These are phyloP conservation scores for Petrea volubilis DNA, from an alignment of 257 asterid genomes.

Conservation along the genomic window DNA sequence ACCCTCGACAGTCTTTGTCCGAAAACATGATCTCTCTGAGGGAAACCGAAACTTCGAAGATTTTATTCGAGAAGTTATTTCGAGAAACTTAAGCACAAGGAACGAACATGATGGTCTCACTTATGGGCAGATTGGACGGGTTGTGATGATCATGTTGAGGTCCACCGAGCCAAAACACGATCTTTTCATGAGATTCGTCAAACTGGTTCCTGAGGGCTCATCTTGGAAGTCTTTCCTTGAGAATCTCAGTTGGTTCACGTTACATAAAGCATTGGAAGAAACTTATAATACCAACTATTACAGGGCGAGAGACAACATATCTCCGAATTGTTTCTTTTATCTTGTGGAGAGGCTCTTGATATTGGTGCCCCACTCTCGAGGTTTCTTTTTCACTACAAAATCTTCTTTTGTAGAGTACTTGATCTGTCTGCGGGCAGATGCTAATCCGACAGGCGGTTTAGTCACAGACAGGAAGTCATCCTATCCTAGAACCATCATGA, in stretches of 20 bases:
- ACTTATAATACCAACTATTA: too few species aligned
- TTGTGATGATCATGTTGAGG: constrained; percentile 43
- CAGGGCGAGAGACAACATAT: too few species aligned
- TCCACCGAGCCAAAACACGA: constrained; percentile 30
- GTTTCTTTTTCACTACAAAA: constrained; percentile 42
- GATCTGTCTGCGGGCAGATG: constrained; percentile 23
- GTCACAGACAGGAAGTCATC: not conserved
- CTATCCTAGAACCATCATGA: not conserved
- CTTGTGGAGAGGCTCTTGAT: too few species aligned
- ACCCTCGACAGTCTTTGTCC: constrained; percentile 31
- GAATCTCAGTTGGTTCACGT: constrained; percentile 2
- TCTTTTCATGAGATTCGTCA: constrained; percentile 23
- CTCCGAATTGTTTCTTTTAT: too few species aligned
- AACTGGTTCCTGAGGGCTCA: not conserved
- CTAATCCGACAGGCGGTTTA: constrained; percentile 14
- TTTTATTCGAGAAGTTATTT: constrained; percentile 39
- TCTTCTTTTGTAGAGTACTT: constrained; percentile 50
- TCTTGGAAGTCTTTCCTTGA: constrained; percentile 48
- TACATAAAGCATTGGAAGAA: too few species aligned
- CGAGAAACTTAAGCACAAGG: not conserved
- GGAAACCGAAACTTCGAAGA: constrained; percentile 34
- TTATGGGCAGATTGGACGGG: too few species aligned
- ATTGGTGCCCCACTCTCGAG: too few species aligned
- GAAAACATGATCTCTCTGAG: constrained; percentile 41
- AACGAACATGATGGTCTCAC: too few species aligned